Conservation (phyloP, 768 basidiomycete genomes). For the Mycena floridula region DNA sequence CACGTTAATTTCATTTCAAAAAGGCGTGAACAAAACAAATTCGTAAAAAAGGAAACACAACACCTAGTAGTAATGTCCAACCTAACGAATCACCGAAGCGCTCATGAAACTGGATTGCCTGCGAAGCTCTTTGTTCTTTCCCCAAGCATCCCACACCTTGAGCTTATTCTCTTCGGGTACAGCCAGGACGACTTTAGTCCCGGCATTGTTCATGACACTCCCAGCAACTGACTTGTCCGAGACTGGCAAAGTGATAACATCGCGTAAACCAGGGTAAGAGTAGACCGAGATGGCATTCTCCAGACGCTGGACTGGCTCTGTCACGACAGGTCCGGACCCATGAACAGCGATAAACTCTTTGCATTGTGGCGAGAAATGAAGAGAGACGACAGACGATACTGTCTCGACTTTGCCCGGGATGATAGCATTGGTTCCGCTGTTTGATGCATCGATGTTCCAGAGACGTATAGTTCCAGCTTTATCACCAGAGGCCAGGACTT, state of each 20-base stretch:
- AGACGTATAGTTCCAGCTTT: constrained; percentile 42
- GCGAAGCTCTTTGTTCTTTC: constrained; percentile 31
- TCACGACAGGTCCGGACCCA: constrained; percentile 20
- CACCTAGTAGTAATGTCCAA: too few relatives aligned
- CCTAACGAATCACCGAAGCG: not conserved
- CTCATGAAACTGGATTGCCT: constrained; percentile 18
- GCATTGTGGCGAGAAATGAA: constrained; percentile 73
- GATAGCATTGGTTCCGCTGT: constrained; percentile 31
- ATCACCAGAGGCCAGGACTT: constrained; percentile 73
- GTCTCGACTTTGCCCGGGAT: constrained; percentile 40
- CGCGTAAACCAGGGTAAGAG: constrained; percentile 16
- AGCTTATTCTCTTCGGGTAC: constrained; percentile 61
- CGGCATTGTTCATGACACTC: constrained; percentile 49
- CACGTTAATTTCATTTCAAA: too few relatives aligned
- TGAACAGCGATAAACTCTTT: constrained; percentile 86
- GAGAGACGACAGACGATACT: constrained; percentile 57
- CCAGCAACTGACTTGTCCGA: constrained; percentile 32
- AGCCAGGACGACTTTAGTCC: constrained; percentile 47
- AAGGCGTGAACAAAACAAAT: too few relatives aligned
- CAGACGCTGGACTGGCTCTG: not conserved
- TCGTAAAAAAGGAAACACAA: too few relatives aligned
- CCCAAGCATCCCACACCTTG: constrained; percentile 57
- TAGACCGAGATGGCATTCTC: not conserved
- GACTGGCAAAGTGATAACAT: constrained; percentile 29
- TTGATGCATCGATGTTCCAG: constrained; percentile 35